Base-by-base conservation (phyloP, 2,329 filamentous ascomycete genomes). In the Ilyonectria destructans region DNA sequence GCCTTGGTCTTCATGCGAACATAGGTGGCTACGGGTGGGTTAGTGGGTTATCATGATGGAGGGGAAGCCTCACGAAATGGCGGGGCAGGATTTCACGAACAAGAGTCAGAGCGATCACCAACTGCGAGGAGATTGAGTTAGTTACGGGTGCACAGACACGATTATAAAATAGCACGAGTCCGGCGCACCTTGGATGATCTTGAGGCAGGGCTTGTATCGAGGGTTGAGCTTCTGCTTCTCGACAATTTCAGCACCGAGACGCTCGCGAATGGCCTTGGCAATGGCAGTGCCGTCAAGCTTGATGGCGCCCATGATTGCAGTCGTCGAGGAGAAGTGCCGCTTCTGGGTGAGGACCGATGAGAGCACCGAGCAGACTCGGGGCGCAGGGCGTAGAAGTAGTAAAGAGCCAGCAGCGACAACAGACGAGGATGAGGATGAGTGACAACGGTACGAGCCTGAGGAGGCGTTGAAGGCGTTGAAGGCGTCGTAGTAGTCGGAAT, bases 1-100 rank as follows among this genome's bases (percentile, higher is more conserved):
- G 96, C 96, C 88, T 98, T 99, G 79, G 98, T 86, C 87, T 99
- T 99, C 96, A 99, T 99, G 84, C 95, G 95, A 83, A 99, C 96
- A 93, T 99, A 99, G 59, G 96, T 98, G 78, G 92, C 93, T 96
- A 77, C 71, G 65, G 66, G 71, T 75, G 61, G 59, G 65, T 72
- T 62, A 71, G 71, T 71, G 26, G 64, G 64, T 63, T 58, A 58
- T 69, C 55, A 69, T 43, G 45, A 45, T 35, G 35, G 19, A 61
- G 49, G 23, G 26, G 49, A 60, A 58, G 57, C 52, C 46, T 40
- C 46, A 49, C 62, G 62, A 43, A 65, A 69, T 74, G 66, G 71
- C 69, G 71, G 74, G 69, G 70, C 62, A 74, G 56, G 62, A 69
- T 63, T 62, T 70, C 69, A 80, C 81, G 58, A 71, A 97, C 93